Conservation (phyloP, 495 filamentous ascomycete genomes). For the Staphylotrichum longicolle region DNA sequence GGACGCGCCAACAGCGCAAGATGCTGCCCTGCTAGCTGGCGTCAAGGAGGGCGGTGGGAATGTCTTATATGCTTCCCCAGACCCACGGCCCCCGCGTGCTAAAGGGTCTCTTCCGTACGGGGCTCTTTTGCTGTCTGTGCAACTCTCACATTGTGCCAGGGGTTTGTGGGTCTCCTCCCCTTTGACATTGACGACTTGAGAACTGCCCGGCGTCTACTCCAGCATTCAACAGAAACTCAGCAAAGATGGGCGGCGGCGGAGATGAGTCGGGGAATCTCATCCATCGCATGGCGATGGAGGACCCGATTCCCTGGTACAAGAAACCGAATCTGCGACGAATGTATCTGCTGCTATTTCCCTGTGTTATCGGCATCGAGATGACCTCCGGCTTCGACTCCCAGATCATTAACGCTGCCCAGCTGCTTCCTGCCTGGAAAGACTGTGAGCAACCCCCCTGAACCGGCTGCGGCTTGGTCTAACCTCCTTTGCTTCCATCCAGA, state of each 20-base stretch:
- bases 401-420: conserved; percentile 66
- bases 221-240: not conserved
- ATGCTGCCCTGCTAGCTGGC: no score
- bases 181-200: not conserved
- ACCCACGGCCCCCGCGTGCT: not conserved
- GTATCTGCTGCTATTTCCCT: conserved; percentile 63
- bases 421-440: conserved; percentile 55
- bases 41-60: no score
- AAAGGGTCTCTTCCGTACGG: not conserved
- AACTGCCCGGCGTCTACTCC: not conserved
- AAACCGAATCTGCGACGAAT: conserved; percentile 60
- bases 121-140: not conserved
- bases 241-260: conserved; percentile 41
- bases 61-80: conserved; percentile 1
- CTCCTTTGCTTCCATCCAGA: conserved; percentile 28
- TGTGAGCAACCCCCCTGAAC: conserved; percentile 44
- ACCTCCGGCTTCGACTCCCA: conserved; percentile 71
- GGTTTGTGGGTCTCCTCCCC: not conserved
- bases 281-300: conserved; percentile 54
- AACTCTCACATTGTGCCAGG: not conserved
- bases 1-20: not conserved
- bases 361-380: conserved; percentile 68
- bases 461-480: conserved; percentile 1
- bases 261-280: conserved; percentile 43
- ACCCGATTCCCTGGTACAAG: conserved; percentile 59